Percentiles rank a stretch among this genome's conserved stretches.
Evolutionary conservation across 768 basidiomycete species (phyloP).

Genomic region (Lyophyllum decastes): DNA sequence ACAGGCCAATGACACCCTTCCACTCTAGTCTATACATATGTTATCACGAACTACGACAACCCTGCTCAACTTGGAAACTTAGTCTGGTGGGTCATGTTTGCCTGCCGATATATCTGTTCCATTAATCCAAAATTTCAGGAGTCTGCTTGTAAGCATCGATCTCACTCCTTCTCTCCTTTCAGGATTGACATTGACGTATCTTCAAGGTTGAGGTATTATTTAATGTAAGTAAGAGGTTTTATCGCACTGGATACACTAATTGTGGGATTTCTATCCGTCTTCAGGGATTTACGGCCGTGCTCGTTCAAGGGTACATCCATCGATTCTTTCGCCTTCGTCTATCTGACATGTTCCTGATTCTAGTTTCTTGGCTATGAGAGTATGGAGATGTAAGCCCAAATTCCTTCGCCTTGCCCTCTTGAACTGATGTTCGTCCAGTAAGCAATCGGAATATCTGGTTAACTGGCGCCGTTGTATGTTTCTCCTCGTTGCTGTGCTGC

Average conservation of each 20-base stretch:
- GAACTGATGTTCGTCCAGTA: conserved; percentile 29
- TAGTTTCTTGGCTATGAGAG: conserved; percentile 45
- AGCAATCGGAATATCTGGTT: conserved; percentile 41
- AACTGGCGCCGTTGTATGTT: conserved; percentile 35
- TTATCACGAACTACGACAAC: conserved; percentile 41
- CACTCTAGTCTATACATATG: conserved; percentile 46
- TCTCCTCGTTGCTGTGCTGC: background rate
- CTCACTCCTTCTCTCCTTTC: background rate
- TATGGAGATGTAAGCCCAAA: conserved; percentile 42
- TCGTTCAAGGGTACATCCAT: conserved; percentile 44
- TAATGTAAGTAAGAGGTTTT: conserved; percentile 33
- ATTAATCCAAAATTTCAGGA: conserved; percentile 24
- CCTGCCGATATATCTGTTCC: background rate
- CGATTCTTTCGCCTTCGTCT: background rate
- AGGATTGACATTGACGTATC: background rate
- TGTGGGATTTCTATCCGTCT: background rate
- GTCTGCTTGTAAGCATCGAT: conserved; percentile 31
- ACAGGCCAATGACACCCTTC: background rate
- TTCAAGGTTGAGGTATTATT: conserved; percentile 49
- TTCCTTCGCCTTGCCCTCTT: background rate
- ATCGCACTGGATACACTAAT: background rate
- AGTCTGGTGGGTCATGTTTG: conserved; percentile 38
- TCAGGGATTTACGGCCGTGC: conserved; percentile 46
- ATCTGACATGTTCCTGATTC: conserved; percentile 1
- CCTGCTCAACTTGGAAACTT: conserved; percentile 26